Percentiles rank a stretch among this genome's conserved stretches.
Evolutionary conservation across 352 stramenopile genomes (phyloP).

Genomic region (Phytophthora lateralis): DNA sequence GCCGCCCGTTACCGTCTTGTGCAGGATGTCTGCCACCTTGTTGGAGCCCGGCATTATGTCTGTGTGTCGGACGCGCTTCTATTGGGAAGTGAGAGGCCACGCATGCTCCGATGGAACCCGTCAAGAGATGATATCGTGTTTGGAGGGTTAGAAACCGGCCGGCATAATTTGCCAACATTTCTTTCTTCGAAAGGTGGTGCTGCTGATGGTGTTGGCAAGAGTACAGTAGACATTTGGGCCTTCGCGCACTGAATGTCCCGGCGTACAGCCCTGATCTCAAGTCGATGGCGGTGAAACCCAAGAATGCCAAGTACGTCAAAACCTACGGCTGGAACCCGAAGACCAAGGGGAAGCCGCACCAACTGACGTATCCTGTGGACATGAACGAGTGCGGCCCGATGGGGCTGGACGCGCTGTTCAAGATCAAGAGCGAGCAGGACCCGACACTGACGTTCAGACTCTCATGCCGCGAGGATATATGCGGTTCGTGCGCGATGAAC

Average conservation of each 20-base stretch:
- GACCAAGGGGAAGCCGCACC: constrained; percentile 92
- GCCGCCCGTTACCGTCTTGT: constrained; percentile 84
- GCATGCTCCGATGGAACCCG: background rate
- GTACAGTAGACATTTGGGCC: background rate
- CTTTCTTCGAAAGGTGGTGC: constrained; percentile 13
- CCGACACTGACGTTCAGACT: constrained; percentile 97
- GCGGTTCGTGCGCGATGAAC: constrained; percentile 99
- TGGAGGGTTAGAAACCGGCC: background rate
- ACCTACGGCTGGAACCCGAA: constrained; percentile 82
- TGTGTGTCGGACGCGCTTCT: constrained; percentile 14
- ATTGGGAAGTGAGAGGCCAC: constrained; percentile 19
- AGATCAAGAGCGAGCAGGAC: constrained; percentile 99
- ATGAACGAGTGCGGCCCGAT: constrained; percentile 98
- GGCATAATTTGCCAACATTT: constrained; percentile 16
- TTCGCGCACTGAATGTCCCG: background rate
- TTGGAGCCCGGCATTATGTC: constrained; percentile 24
- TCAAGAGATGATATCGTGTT: background rate
- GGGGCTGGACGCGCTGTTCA: constrained; percentile 99
- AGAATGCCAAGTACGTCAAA: constrained; percentile 4
- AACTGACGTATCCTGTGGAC: constrained; percentile 97
- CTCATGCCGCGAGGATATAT: constrained; percentile 99
- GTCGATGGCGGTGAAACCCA: background rate
- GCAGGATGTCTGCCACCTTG: constrained; percentile 68
- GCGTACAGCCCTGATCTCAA: constrained; percentile 3
- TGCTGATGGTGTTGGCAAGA: constrained; percentile 1